Evolutionary conservation across 106 monocot species (phyloP), one percentile per base, ranked within the genome.

Genomic region (Dioscorea dumetorum): DNA sequence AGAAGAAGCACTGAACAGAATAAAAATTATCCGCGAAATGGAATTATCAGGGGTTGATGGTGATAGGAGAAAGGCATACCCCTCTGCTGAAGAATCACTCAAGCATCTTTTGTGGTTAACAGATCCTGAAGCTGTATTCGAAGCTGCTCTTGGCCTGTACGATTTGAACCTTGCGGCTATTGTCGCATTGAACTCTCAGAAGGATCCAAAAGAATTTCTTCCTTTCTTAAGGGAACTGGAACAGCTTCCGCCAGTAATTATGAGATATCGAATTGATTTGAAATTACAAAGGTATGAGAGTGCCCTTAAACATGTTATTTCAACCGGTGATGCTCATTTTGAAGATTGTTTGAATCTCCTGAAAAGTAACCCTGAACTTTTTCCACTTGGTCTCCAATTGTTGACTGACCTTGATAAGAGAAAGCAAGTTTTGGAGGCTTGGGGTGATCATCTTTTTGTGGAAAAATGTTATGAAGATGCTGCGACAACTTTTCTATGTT

Each of bases 131-230:
- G 80, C 87, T 73, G 81, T 99, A 50, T 99, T 68, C 79, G 82
- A 87, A 72, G 76, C 93, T 77, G 99, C 99, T 69, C 77, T 99
- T 31, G 99, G 99, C 22, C 75, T 99, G 48, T 99, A 99, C 76
- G 99, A 99, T 78, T 78, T 99, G 64, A 92, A 93, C 50, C 89
- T 99, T 78, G 81, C 93, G 67, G 97, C 97, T 60, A 93, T 99
- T 59, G 97, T 99, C 21, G 97, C 97, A 61, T 66, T 99, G 20
- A 90, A 99, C 61, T 99, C 99, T 71, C 89, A 93, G 63, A 99
- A 93, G 71, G 99, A 99, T 80, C 99, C 99, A 22, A 99, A 99
- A 71, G 99, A 99, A 64, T 99, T 93, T 63, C 76, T 99, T 64
- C 93, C 99, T 63, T 99, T 77, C 64, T 89, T 99, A 56, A 85